Evolutionary conservation across 2,329 filamentous ascomycete genomes (phyloP).

Genomic region (Cytospora schulzeri): DNA sequence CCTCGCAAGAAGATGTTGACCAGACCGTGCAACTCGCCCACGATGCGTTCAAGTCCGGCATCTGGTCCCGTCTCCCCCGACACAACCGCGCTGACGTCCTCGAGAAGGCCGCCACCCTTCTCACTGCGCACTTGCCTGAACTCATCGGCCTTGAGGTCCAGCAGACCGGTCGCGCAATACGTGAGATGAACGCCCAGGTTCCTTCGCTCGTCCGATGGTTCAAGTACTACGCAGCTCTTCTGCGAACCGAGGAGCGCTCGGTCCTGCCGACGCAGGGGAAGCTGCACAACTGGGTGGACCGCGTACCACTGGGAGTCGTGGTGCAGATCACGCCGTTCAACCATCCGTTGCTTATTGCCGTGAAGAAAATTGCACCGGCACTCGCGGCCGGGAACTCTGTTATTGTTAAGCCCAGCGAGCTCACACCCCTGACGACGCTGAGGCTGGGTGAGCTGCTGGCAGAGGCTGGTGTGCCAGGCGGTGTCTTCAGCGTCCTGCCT

Average conservation of each 20-base stretch:
- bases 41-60: conserved; percentile 49
- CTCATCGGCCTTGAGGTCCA: conserved; percentile 66
- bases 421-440: conserved; percentile 64
- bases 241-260: conserved; percentile 67
- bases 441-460: conserved; percentile 61
- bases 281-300: conserved; percentile 58
- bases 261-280: conserved; percentile 66
- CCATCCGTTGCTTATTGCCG: conserved; percentile 59
- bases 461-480: conserved; percentile 69
- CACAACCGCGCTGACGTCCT: conserved; percentile 64
- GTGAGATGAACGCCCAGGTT: conserved; percentile 72
- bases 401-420: conserved; percentile 64
- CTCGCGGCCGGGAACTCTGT: conserved; percentile 62
- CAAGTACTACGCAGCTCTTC: conserved; percentile 68
- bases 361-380: conserved; percentile 63
- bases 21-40: conserved; percentile 46
- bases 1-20: conserved; percentile 48
- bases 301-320: conserved; percentile 60
- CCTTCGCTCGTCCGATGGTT: conserved; percentile 69
- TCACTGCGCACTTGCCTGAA: conserved; percentile 53
- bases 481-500: conserved; percentile 66
- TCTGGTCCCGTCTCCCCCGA: conserved; percentile 59
- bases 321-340: conserved; percentile 61
- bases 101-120: conserved; percentile 58
- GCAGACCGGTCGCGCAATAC: conserved; percentile 68